Evolutionary conservation across 257 asterid species (phyloP).

Genomic region (Marsdenia floribunda): DNA sequence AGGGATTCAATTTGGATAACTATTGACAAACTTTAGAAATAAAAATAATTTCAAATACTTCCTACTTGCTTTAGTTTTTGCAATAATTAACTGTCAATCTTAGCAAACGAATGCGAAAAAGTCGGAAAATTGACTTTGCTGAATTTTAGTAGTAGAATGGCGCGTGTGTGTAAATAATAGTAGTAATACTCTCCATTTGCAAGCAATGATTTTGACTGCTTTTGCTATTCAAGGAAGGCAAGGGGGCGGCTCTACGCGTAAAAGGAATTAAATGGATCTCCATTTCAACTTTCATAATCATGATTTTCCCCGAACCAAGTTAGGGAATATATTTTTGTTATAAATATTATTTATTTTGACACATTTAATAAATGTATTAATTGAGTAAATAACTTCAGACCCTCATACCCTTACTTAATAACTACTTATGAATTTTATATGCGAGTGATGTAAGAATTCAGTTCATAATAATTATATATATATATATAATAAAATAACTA

Average conservation of each 20-base stretch:
- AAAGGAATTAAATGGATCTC: background rate
- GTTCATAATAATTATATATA: no score
- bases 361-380: no score
- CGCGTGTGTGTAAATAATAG: background rate
- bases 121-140: background rate
- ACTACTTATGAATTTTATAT: no score
- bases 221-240: background rate
- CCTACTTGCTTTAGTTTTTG: no score
- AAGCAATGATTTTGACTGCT: background rate
- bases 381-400: no score
- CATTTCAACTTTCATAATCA: background rate
- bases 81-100: background rate
- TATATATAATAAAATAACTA: no score
- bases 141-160: background rate
- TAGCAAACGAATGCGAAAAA: background rate
- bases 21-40: background rate
- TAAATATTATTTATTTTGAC: no score
- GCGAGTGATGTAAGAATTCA: no score
- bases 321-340: no score
- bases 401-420: no score
- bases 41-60: background rate
- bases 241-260: background rate
- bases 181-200: no score
- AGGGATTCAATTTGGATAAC: background rate
- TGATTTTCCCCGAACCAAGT: no score